Conservation (phyloP, 805 yeast genomes). For the Kregervanrija fluxuum region DNA sequence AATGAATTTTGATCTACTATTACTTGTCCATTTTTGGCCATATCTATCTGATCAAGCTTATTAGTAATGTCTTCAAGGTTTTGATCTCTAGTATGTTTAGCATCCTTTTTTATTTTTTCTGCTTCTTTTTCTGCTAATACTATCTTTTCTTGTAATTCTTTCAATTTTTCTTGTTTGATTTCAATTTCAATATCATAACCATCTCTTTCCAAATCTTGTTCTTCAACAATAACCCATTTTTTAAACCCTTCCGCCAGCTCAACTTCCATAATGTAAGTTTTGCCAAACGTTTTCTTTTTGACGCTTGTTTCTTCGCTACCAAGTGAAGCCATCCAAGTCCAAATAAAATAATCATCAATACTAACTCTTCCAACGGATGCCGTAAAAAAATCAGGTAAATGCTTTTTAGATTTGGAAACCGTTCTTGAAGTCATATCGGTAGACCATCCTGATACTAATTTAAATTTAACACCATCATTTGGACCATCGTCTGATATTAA, state of each 20-base stretch:
- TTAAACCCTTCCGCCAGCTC: constrained; percentile 67
- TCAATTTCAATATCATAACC: constrained; percentile 30
- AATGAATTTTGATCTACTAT: background rate
- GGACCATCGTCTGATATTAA: constrained; percentile 33
- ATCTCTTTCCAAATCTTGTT: constrained; percentile 41
- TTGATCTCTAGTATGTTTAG: background rate
- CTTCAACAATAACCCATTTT: constrained; percentile 75
- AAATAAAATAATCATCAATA: constrained; percentile 80
- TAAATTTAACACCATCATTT: constrained; percentile 18
- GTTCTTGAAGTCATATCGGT: constrained; percentile 21
- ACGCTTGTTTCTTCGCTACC: constrained; percentile 64
- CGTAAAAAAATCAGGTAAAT: constrained; percentile 28
- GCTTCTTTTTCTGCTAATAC: constrained; percentile 23
- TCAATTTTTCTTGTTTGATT: constrained; percentile 26
- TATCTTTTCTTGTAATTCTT: constrained; percentile 23
- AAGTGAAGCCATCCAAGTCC: constrained; percentile 83
- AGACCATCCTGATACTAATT: constrained; percentile 31
- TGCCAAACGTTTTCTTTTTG: constrained; percentile 67
- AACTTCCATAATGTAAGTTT: constrained; percentile 75
- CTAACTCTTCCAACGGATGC: constrained; percentile 54
- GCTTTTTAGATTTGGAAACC: constrained; percentile 12
- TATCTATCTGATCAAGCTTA: no score
- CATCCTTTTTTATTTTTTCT: constrained; percentile 10
- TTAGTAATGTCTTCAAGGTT: no score
- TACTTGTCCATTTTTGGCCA: background rate